Evolutionary conservation across 1,284 basidiomycete genomes (phyloP), one percentile per base, ranked within the genome.

Genomic region (Schizophyllum amplum): DNA sequence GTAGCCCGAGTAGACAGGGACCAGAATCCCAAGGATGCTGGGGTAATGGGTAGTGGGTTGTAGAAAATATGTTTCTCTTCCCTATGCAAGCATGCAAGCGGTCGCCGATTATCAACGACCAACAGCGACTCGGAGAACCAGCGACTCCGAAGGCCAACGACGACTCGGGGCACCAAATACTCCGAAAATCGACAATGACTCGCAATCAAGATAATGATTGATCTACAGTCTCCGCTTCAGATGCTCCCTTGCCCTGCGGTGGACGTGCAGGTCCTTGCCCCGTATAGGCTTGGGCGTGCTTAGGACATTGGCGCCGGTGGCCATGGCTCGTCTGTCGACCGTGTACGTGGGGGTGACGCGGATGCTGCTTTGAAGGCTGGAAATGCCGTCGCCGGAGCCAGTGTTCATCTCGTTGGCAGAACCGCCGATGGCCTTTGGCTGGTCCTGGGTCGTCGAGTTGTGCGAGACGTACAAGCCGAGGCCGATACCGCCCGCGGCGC

Each of bases 391-490:
- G 56, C 42, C n/a, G n/a, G 25, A 20, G 54, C 54, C 52, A 27
- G 21, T n/a, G 51, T 55, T 27, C 26, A 67, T 62, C 62, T 87
- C 76, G 56, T 79, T 71, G n/a, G 79, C 85, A n/a, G 76, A 79
- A 15, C 88, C 88, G 33, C 87, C 89, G 53, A 91, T 68, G 4
- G 80, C 80, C 7, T 71, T 81, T 2, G 88, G 88, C 4, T 68
- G 70, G 47, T 75, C 71, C 63, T 83, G 74, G 27, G 70, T 65
- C 2, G 77, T 64, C 4, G 69, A 69, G 52, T 78, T 79, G 62
- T 83, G 80, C 5, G 82, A 76, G 26, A 82, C 63, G n/a, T 80
- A 86, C 68, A 79, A 79, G 33, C 83, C 86, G 21, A 87, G 64
- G 48, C 75, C 85, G 27, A 84, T 76, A 5, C 74, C 83, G 15